phyloP scores from a whole-genome alignment of 306 rosid genomes.

The Cucurbita moschata region DNA sequence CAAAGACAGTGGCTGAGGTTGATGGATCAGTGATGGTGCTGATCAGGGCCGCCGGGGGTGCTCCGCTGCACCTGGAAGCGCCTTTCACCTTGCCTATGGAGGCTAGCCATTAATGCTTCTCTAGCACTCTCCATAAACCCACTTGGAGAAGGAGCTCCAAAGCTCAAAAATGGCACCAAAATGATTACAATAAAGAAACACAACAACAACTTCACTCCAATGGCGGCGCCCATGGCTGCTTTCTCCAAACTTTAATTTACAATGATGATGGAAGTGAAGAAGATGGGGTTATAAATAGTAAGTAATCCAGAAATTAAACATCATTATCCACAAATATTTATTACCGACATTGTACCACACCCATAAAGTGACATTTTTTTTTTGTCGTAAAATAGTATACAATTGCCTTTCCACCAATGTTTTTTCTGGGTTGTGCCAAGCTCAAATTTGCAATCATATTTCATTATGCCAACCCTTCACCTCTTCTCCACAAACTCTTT shows the following conservation, averaged over 20 bases:
- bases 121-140: conserved; percentile 5
- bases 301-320: background rate
- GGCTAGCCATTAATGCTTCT: conserved; percentile 12
- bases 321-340: background rate
- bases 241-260: background rate
- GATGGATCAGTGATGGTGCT: conserved; percentile 14
- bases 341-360: background rate
- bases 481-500: background rate
- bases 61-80: conserved; percentile 5
- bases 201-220: background rate
- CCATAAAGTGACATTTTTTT: background rate
- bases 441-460: background rate
- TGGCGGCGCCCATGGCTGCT: background rate
- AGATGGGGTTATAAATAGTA: background rate
- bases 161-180: conserved; percentile 6
- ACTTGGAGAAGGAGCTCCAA: background rate
- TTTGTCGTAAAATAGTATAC: background rate
- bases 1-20: no score
- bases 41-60: conserved; percentile 34
- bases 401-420: background rate
- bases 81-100: conserved; percentile 5
- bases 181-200: background rate
- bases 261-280: background rate
- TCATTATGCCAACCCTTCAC: background rate
- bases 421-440: background rate